Evolutionary conservation across 83 land plant genomes (phyloP).

Genomic region (Thuja plicata): DNA sequence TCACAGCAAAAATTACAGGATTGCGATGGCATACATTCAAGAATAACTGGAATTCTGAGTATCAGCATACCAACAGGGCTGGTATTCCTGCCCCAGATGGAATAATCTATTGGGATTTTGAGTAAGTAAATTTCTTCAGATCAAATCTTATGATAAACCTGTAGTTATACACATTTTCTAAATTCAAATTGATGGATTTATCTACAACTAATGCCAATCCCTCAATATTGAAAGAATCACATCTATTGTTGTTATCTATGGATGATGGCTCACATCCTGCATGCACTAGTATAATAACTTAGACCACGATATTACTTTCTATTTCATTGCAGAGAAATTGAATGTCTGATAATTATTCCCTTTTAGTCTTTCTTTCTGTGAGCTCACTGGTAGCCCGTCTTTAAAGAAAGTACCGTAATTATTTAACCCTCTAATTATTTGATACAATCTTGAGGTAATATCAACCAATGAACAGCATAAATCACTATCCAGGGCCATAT

Average conservation of each 20-base stretch:
- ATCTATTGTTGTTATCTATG: not conserved
- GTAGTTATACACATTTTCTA: not conserved
- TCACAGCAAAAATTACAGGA: slow-evolving; percentile 80
- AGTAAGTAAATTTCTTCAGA: slow-evolving; percentile 49
- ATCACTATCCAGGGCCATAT: not conserved
- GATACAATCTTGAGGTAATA: not conserved
- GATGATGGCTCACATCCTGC: not conserved
- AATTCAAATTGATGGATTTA: not conserved
- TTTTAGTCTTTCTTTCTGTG: not conserved
- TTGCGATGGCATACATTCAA: slow-evolving; percentile 65
- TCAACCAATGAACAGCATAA: not conserved
- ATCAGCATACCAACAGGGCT: slow-evolving; percentile 85
- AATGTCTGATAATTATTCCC: not conserved
- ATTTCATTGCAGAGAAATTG: not conserved
- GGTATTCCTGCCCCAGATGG: slow-evolving; percentile 93
- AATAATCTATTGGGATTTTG: slow-evolving; percentile 76
- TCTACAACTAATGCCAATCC: not conserved
- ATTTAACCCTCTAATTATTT: not conserved
- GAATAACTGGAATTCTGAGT: slow-evolving; percentile 80
- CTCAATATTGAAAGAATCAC: not conserved
- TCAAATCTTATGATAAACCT: not conserved
- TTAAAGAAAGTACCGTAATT: not conserved
- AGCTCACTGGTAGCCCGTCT: not conserved
- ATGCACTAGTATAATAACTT: not conserved
- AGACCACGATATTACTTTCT: not conserved